These are phyloP conservation scores for Puccinia triticina DNA, from an alignment of 1,284 basidiomycete genomes.

Conservation along the genomic window DNA sequence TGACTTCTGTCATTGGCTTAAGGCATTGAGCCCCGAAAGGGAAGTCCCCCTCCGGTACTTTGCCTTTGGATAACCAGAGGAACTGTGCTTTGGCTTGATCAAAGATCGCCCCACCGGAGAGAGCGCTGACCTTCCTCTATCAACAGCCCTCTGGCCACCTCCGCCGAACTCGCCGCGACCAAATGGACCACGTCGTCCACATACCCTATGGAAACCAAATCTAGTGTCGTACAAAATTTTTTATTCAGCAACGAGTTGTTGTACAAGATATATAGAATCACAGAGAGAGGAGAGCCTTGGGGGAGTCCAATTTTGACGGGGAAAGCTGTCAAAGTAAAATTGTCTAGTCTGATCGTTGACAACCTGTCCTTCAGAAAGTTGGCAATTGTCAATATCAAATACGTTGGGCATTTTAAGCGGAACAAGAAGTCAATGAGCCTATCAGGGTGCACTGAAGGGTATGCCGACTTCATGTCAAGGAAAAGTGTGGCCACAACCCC, in stretches of 20 bases:
- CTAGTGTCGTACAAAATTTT: not conserved
- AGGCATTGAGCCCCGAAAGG: not conserved
- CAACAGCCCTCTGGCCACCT: too few species aligned
- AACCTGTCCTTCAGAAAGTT: not conserved
- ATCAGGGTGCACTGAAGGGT: constrained; percentile 15
- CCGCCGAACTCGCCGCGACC: not conserved
- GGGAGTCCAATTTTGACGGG: not conserved
- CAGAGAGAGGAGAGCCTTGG: constrained; percentile 12
- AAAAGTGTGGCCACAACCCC: not conserved
- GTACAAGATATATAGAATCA: constrained; percentile 19
- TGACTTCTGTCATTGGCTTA: not conserved
- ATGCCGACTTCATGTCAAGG: constrained; percentile 23
- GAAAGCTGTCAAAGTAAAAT: not conserved
- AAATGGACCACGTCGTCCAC: constrained; percentile 18
- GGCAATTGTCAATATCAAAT: not conserved
- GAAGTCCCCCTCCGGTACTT: too few species aligned
- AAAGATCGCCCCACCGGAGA: not conserved
- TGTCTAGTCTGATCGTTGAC: not conserved
- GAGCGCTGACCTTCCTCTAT: not conserved
- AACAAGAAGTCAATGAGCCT: not conserved
- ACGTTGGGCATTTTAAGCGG: not conserved
- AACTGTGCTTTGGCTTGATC: constrained; percentile 11
- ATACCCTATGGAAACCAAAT: not conserved
- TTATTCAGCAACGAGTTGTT: not conserved
- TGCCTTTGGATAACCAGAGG: not conserved